Evolutionary conservation across 148 eudicot species (phyloP).

Genomic region (Simmondsia chinensis): DNA sequence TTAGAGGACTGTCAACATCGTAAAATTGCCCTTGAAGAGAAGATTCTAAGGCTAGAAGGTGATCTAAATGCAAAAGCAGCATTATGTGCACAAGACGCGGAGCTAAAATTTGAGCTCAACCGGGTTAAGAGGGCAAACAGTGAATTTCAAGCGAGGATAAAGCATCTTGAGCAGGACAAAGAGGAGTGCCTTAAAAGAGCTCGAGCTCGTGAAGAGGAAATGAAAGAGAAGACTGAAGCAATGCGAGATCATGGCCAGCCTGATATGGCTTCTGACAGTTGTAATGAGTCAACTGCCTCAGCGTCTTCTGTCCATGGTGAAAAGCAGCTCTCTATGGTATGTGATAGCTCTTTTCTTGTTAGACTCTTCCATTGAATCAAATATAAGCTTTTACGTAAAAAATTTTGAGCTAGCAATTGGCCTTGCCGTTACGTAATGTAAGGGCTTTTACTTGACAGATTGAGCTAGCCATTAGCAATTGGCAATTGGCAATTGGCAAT

Average conservation of each 20-base stretch:
- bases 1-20: constrained; percentile 49
- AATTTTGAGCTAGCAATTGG: too few species aligned
- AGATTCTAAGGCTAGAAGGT: constrained; percentile 45
- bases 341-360: too few species aligned
- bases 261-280: constrained; percentile 13
- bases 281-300: constrained; percentile 2
- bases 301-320: constrained; percentile 4
- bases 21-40: constrained; percentile 47
- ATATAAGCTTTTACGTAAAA: too few species aligned
- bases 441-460: too few species aligned
- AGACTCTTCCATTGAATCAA: too few species aligned
- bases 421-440: too few species aligned
- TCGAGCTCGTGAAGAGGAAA: constrained; percentile 34
- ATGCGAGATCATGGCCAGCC: constrained; percentile 9
- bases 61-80: constrained; percentile 48
- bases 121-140: constrained; percentile 39
- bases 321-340: constrained; percentile 19
- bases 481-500: too few species aligned
- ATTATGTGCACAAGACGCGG: constrained; percentile 38
- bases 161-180: constrained; percentile 56
- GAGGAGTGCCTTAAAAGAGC: constrained; percentile 32
- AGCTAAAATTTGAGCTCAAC: constrained; percentile 49
- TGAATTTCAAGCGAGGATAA: constrained; percentile 46
- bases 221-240: too few species aligned
- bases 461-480: too few species aligned